A percentile compares a stretch with the other conserved stretches of the same genome.
Conservation (phyloP, 768 basidiomycete genomes). For the Suillus alpinus region DNA sequence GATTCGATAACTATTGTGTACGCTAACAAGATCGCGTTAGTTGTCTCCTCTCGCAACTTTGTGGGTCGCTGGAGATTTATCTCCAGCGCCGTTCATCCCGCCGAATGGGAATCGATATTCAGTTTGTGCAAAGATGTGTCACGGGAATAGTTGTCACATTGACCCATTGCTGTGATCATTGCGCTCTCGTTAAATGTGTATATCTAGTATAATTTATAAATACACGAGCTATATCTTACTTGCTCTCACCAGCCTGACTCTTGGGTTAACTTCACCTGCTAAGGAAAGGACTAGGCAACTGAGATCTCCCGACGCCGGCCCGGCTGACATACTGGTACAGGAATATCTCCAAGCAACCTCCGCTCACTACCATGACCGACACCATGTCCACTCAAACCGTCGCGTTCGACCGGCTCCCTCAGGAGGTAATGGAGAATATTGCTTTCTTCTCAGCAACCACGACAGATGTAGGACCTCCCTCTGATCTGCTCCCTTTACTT, state of each 20-base stretch:
- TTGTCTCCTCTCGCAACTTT: conserved; percentile 49
- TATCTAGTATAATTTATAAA: neutral
- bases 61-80: conserved; percentile 46
- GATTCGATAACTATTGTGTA: neutral
- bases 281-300: neutral
- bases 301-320: neutral
- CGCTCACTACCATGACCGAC: neutral
- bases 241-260: neutral
- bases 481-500: conserved; percentile 55
- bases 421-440: conserved; percentile 78
- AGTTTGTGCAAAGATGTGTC: conserved; percentile 41
- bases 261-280: neutral
- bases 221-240: too few relatives aligned
- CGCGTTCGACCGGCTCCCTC: conserved; percentile 44
- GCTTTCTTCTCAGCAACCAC: conserved; percentile 61
- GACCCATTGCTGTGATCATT: neutral
- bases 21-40: conserved; percentile 28
- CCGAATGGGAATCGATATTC: conserved; percentile 52
- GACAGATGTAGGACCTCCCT: conserved; percentile 57
- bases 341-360: neutral
- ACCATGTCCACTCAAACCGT: conserved; percentile 9
- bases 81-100: conserved; percentile 30
- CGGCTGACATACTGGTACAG: neutral
- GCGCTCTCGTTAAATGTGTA: neutral
- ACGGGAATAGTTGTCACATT: conserved; percentile 2